phyloP scores from a whole-genome alignment of 768 basidiomycete genomes.

The Calocera viscosa region DNA sequence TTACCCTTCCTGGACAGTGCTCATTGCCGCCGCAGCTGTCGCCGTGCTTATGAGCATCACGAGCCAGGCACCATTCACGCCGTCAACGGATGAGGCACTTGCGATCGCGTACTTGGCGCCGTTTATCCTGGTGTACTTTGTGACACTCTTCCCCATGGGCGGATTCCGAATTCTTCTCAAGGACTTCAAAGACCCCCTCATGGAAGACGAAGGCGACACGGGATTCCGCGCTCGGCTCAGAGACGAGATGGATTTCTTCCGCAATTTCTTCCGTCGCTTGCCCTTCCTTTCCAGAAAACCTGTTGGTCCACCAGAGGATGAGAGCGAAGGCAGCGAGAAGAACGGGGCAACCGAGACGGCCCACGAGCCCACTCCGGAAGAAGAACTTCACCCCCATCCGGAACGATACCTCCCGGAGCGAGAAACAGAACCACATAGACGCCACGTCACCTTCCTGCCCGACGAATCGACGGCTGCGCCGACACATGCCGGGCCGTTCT shows the following conservation, averaged over 20 bases:
- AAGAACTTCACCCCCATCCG: no score
- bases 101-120: conserved; percentile 55
- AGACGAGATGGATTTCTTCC: background rate
- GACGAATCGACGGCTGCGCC: background rate
- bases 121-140: background rate
- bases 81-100: conserved; percentile 42
- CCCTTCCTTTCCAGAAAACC: background rate
- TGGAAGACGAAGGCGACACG: conserved; percentile 38
- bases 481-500: background rate
- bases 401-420: background rate
- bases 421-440: background rate
- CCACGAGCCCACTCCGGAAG: background rate
- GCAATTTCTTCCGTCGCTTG: background rate
- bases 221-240: background rate
- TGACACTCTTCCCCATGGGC: conserved; percentile 55
- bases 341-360: background rate
- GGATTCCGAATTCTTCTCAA: conserved; percentile 41
- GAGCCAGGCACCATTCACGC: conserved; percentile 49
- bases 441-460: background rate
- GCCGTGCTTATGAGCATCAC: conserved; percentile 54
- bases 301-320: background rate
- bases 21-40: conserved; percentile 38
- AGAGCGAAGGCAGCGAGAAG: conserved; percentile 5
- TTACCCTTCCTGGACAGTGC: background rate
- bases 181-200: conserved; percentile 55